Evolutionary conservation across 2,329 filamentous ascomycete species (phyloP).

Genomic region (Epichloe gansuensis): DNA sequence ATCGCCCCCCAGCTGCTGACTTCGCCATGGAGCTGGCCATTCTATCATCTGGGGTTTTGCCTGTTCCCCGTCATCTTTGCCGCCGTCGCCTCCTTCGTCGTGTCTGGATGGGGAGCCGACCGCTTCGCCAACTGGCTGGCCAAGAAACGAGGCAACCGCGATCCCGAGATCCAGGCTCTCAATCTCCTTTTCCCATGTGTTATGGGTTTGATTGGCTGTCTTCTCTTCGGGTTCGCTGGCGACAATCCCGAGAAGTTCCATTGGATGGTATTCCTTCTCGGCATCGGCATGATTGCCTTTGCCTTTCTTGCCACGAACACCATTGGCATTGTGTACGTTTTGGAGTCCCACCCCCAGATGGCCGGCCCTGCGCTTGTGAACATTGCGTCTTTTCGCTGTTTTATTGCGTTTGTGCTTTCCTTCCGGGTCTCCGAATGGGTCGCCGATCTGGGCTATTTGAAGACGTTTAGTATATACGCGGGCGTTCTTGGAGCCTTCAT

Average conservation of each 20-base stretch:
- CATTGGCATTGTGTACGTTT: constrained; percentile 3
- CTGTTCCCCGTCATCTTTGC: background rate
- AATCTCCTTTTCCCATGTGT: background rate
- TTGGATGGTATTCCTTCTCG: background rate
- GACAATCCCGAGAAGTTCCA: background rate
- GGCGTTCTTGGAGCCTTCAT: background rate
- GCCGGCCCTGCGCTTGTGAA: constrained; percentile 2
- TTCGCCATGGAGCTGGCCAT: background rate
- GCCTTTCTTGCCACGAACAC: constrained; percentile 3
- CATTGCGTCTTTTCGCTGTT: constrained; percentile 1
- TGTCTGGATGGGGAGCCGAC: constrained; percentile 1
- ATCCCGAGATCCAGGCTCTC: constrained; percentile 1
- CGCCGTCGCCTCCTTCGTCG: background rate
- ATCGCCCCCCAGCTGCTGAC: background rate
- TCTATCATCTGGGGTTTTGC: constrained; percentile 2
- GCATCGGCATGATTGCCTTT: constrained; percentile 1
- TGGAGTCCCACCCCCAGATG: background rate
- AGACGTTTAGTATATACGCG: constrained; percentile 1
- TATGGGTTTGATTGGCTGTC: background rate
- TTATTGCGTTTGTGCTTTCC: constrained; percentile 2
- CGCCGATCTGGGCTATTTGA: constrained; percentile 1
- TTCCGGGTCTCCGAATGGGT: constrained; percentile 4
- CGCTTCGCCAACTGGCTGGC: constrained; percentile 1
- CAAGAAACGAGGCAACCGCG: constrained; percentile 1
- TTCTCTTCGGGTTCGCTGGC: background rate